Percentiles rank a stretch among this genome's conserved stretches.
These are phyloP conservation scores for Aspergillus chevalieri DNA, from an alignment of 2,329 filamentous ascomycete genomes.

Conservation along the genomic window DNA sequence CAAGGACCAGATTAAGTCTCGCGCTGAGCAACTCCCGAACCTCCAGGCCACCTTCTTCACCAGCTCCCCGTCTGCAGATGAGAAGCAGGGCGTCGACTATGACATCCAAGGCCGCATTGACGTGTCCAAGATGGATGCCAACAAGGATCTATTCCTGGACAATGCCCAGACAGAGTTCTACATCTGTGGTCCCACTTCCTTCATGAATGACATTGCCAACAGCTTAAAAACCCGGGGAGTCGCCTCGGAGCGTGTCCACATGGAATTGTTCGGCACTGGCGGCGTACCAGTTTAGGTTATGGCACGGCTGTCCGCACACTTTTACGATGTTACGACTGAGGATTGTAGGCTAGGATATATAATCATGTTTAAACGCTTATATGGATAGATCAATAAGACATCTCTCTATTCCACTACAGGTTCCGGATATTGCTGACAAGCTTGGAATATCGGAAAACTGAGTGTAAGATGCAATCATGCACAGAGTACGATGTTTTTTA, in stretches of 20 bases:
- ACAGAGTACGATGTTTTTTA: too few relatives aligned
- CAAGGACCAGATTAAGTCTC: constrained; percentile 44
- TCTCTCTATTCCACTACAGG: too few relatives aligned
- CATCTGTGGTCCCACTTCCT: constrained; percentile 63
- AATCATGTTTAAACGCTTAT: too few relatives aligned
- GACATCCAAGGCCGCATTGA: constrained; percentile 54
- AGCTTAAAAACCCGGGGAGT: constrained; percentile 54
- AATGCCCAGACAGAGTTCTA: constrained; percentile 59
- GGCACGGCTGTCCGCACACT: not conserved
- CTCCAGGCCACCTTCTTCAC: constrained; percentile 55
- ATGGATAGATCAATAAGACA: too few relatives aligned
- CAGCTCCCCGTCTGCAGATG: constrained; percentile 41
- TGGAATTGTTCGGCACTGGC: constrained; percentile 64
- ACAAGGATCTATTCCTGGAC: constrained; percentile 51
- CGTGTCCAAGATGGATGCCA: constrained; percentile 49
- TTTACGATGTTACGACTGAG: not conserved
- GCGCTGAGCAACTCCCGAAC: constrained; percentile 40
- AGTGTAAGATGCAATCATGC: too few relatives aligned
- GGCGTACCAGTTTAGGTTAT: constrained; percentile 16
- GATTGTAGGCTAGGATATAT: too few relatives aligned
- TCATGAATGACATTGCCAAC: constrained; percentile 59
- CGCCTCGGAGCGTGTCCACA: constrained; percentile 51
- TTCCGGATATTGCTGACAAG: too few relatives aligned
- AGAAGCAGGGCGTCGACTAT: constrained; percentile 53
- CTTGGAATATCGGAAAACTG: too few relatives aligned